Evolutionary conservation across 208 protist species (phyloP).

Genomic region (Tritrichomonas foetus): DNA sequence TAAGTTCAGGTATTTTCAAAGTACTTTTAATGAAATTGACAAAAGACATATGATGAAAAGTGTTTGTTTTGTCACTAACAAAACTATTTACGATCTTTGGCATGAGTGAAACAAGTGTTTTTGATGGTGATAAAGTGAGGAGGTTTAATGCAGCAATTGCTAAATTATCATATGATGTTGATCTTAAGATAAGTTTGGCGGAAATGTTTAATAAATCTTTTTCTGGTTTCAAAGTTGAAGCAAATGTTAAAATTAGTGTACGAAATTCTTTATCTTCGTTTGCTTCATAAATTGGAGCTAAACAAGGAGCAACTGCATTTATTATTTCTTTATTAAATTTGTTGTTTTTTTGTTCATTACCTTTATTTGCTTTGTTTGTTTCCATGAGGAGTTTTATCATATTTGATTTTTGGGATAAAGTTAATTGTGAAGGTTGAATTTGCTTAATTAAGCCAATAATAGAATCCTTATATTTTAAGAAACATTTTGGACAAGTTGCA

Average conservation of each 20-base stretch:
- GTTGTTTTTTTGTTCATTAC: neutral
- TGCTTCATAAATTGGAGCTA: no score
- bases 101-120: neutral
- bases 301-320: neutral
- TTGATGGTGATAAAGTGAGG: neutral
- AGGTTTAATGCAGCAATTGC: neutral
- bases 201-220: neutral
- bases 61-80: neutral
- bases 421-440: no score
- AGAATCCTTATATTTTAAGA: no score
- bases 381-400: neutral
- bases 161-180: neutral
- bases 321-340: neutral
- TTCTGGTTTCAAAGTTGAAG: neutral
- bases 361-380: neutral
- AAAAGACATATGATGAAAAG: neutral
- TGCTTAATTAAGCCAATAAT: no score
- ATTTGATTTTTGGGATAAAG: neutral
- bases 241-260: neutral
- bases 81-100: neutral
- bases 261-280: neutral
- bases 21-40: neutral
- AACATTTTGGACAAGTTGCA: neutral
- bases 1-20: neutral
- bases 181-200: neutral